Base-by-base conservation (phyloP, 225 moss, liverwort and hornwort genomes). In the Neckera pumila region DNA sequence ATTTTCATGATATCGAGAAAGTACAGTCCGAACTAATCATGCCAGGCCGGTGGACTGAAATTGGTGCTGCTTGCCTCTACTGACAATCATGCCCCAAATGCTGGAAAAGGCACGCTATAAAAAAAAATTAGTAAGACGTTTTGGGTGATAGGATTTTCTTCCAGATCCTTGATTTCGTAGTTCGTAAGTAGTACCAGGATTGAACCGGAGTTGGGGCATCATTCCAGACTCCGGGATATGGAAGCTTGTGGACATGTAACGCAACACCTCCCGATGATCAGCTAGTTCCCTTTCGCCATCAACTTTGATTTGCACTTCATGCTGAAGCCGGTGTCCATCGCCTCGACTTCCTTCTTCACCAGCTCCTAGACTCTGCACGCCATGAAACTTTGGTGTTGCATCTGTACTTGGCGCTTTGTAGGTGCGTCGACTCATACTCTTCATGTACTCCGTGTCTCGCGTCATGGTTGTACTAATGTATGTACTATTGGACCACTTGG, bases 161-260 rank as follows among this genome's bases (percentile, higher is more conserved):
- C 42, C 70, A 26, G 33, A 75, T 85, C 85, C 47, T 49, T 75
- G 47, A 43, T 45, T 34, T 25, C 4, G 45, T 43, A 38, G 70
- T 30, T 54, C 2, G 1, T 54, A 5, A 30, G 31, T 43, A 43
- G 15, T 90, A 94, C 94, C 94, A 73, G 91, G 93, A 65, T 91
- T 87, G 86, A 91, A 92, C 18, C 79, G 87, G 76, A 90, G 89
- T 34, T 88, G 90, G 14, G 93, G 83, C 38, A 92, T 83, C 74
- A 92, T 82, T 36, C 89, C 90, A 53, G 93, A 92, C 76, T 94
- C 94, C 28, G 93, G 93, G 65, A 92, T 93, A 56, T 88, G 93
- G 85, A 94, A 92, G 90, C 94, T 89, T 20, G 90, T 84, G 66
- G 94, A 94, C 16, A 93, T 59, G 77, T 89, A 91, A 2, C 79